Evolutionary conservation across 2,329 filamentous ascomycete genomes (phyloP), one percentile per base, ranked within the genome.

Genomic region (Capronia americana): DNA sequence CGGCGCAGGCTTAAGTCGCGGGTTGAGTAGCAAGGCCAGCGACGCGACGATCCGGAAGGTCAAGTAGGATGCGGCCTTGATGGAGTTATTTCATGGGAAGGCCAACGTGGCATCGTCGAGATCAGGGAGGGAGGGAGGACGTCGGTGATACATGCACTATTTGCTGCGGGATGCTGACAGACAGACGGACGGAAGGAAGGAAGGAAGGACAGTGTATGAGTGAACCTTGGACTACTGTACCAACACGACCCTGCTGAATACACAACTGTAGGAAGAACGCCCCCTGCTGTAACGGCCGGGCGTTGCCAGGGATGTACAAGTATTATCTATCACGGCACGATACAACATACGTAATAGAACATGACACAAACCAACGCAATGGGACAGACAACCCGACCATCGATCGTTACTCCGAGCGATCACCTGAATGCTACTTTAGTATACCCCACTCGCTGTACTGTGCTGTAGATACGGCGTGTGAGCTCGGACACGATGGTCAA

Each of bases 1-100:
- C 17, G 79, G 79, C 12, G 79, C 77, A 24, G 79, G 79, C 2
- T 68, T 81, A 30, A 81, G 78, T 67, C 76, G 78, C 59, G 80
- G 78, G 3, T 67, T 81, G 57, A 71, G 58, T 46, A 67, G 66
- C 11, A 71, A 69, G 59, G 66, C 50, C 4, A 73, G 72, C 53
- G 67, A 72, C 57, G 63, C 68, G 24, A 73, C 72, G 2, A 73
- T 73, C 46, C 58, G 71, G 20, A 71, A 64, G 51, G 46, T 53
- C 10, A 69, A 69, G 28, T 65, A 51, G 65, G 17, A 51, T 53
- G 14, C n/a, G n/a, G 11, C 48, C 38, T 44, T 44, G 38, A 44
- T 44, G 38, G 38, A 17, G 17, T 44, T 44, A 2, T 44, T 44
- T 44, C 38, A n/a, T 44, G 38, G 38, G 6, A 44, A 7, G 14